Evolutionary conservation across 345 rosid species (phyloP).

Genomic region (Linum usitatissimum): DNA sequence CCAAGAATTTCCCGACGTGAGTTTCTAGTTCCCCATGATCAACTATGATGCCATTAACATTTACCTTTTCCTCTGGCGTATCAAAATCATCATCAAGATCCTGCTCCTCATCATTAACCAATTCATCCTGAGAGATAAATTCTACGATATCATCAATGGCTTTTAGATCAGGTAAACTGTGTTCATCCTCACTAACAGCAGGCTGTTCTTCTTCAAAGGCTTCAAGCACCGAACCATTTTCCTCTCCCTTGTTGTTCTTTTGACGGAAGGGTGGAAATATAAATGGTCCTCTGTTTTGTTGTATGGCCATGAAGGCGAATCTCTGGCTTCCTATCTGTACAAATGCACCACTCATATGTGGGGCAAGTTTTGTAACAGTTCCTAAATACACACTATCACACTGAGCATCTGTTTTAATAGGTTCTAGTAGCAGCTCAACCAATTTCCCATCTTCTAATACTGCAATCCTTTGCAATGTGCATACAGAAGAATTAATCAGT

Average conservation of each 20-base stretch:
- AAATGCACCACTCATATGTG: conserved; percentile 98
- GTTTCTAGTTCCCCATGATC: conserved; percentile 39
- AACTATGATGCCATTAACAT: conserved; percentile 42
- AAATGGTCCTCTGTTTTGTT: conserved; percentile 65
- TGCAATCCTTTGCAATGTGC: conserved; percentile 95
- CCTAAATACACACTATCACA: conserved; percentile 93
- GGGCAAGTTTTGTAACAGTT: conserved; percentile 69
- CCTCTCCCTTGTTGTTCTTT: conserved; percentile 33
- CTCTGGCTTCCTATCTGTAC: conserved; percentile 77
- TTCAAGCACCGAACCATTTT: conserved; percentile 27
- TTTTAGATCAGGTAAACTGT: conserved; percentile 30
- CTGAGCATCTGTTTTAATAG: conserved; percentile 78
- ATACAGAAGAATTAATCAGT: conserved; percentile 78
- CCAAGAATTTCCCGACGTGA: conserved; percentile 33
- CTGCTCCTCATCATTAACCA: conserved; percentile 44
- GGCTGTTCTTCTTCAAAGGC: conserved; percentile 26
- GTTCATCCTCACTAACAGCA: conserved; percentile 24
- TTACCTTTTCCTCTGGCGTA: conserved; percentile 39
- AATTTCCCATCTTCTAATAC: conserved; percentile 75
- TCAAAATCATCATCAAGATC: conserved; percentile 59
- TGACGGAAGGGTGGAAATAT: conserved; percentile 77
- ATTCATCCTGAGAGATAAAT: conserved; percentile 34
- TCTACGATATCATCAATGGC: conserved; percentile 40
- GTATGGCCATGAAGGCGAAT: conserved; percentile 84
- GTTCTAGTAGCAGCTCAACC: conserved; percentile 86